Evolutionary conservation across 1,139 yeast genomes (phyloP), one percentile per base, ranked within the genome.

Genomic region (Geotrichum fermentans): DNA sequence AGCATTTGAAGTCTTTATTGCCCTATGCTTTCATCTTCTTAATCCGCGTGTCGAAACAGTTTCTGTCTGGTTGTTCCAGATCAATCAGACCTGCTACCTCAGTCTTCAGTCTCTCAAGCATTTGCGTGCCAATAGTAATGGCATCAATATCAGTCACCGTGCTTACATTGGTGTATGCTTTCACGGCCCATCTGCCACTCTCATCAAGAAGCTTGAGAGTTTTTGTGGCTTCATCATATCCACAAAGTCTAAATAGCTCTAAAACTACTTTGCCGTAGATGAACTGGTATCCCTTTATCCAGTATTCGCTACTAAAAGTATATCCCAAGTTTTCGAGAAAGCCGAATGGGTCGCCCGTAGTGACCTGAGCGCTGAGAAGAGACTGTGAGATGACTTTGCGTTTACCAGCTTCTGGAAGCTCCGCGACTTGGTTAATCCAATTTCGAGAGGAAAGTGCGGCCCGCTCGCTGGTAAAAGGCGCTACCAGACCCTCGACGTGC

Each of bases 351-450:
- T 69, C 54, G 65, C 68, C 58, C 55, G 58, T 44, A 1, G 58
- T 63, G 3, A 87, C 67, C 1, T 83, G 78, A 29, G 90, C 74
- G 59, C 83, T 88, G 55, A 82, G 74, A 13, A 86, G 74, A 14
- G 87, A 78, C 62, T 88, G 96, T 8, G 76, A 81, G 43, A 71
- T 75, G 55, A 75, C 82, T 68, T 75, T 76, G 61, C 78, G 78
- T 54, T 76, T 85, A 7, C 96, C 96, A 3, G 95, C 95, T 30
- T 85, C 82, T 0, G 97, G 97, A 14, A 88, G 83, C 67, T 89
- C 97, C 7, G 81, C 72, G 20, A 84, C 73, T 56, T 80, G 84
- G 26, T 88, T 59, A 0, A 82, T 74, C 95, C 95, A 85, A 4
- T 44, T 22, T 18, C 56, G 49, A 43, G 39, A 60, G 44, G 5